These are phyloP conservation scores for Chloris gayana DNA, from an alignment of 176 grass and related monocot species.

Conservation along the genomic window DNA sequence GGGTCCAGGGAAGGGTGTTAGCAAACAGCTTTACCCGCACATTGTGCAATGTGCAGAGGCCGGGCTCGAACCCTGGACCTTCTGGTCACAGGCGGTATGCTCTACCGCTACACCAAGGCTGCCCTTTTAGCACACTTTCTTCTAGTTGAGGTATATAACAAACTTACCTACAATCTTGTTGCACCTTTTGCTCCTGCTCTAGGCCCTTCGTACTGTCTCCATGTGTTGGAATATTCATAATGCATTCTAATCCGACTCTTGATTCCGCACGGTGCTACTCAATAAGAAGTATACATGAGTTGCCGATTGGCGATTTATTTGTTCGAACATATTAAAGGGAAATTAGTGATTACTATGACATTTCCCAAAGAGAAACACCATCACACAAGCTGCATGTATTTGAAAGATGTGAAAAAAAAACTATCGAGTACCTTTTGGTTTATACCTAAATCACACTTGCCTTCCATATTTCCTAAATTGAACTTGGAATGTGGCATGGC, in stretches of 20 bases:
- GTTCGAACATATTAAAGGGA: neutral
- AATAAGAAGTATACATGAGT: neutral
- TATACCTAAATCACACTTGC: neutral
- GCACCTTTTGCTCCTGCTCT: neutral
- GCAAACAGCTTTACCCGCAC: too few relatives aligned
- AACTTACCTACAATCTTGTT: neutral
- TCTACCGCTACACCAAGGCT: too few relatives aligned
- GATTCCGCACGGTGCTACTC: neutral
- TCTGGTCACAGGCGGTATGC: too few relatives aligned
- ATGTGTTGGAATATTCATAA: neutral
- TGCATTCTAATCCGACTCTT: neutral
- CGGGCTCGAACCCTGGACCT: too few relatives aligned
- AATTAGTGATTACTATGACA: neutral
- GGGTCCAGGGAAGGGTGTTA: too few relatives aligned
- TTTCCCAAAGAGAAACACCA: neutral
- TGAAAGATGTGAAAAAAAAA: neutral
- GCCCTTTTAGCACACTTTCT: too few relatives aligned
- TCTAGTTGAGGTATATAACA: too few relatives aligned
- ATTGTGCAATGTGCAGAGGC: too few relatives aligned
- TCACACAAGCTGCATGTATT: neutral
- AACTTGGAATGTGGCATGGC: neutral
- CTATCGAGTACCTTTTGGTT: neutral
- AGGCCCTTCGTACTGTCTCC: neutral
- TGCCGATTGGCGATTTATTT: neutral
- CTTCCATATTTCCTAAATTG: neutral